Percentiles rank a stretch among this genome's conserved stretches.
These are phyloP conservation scores for Phylloporus sp. DNA, from an alignment of 768 basidiomycete species.

Conservation along the genomic window DNA sequence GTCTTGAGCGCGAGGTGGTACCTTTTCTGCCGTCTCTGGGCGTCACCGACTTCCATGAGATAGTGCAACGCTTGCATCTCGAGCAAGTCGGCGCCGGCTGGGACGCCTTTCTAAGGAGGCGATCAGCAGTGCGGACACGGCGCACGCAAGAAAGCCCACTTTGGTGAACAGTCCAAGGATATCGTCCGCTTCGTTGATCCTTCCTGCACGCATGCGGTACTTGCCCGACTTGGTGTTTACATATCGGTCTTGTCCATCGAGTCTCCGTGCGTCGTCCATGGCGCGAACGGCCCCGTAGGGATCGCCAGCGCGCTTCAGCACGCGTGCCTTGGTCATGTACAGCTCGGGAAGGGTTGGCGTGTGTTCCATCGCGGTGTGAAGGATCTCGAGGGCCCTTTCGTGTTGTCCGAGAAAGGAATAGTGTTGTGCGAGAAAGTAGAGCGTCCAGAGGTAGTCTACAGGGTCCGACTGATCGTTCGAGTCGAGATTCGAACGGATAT, in stretches of 20 bases:
- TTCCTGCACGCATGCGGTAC: slow-evolving; percentile 79
- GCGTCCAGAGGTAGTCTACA: slow-evolving; percentile 85
- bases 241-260: slow-evolving; percentile 95
- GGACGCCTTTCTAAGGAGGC: slow-evolving; percentile 76
- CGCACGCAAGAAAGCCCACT: slow-evolving; percentile 41
- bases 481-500: slow-evolving; percentile 35
- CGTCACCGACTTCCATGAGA: slow-evolving; percentile 74
- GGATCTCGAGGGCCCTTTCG: slow-evolving; percentile 48
- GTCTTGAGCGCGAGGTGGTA: slow-evolving; percentile 79
- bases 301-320: slow-evolving; percentile 85
- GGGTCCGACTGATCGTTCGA: slow-evolving; percentile 47
- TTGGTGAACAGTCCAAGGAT: slow-evolving; percentile 89
- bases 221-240: slow-evolving; percentile 93
- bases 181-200: slow-evolving; percentile 67
- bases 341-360: slow-evolving; percentile 94
- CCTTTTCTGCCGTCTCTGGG: slow-evolving; percentile 59
- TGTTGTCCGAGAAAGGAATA: slow-evolving; percentile 56
- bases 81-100: slow-evolving; percentile 75
- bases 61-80: slow-evolving; percentile 96
- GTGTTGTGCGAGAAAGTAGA: slow-evolving; percentile 93
- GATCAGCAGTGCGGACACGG: slow-evolving; percentile 4
- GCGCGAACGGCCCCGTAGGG: slow-evolving; percentile 62
- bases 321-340: slow-evolving; percentile 72
- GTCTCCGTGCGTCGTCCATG: slow-evolving; percentile 73
- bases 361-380: slow-evolving; percentile 67